A percentile compares a stretch with the other conserved stretches of the same genome.
Conservation (phyloP, 108 stramenopile species). For the Skeletonema tropicum region DNA sequence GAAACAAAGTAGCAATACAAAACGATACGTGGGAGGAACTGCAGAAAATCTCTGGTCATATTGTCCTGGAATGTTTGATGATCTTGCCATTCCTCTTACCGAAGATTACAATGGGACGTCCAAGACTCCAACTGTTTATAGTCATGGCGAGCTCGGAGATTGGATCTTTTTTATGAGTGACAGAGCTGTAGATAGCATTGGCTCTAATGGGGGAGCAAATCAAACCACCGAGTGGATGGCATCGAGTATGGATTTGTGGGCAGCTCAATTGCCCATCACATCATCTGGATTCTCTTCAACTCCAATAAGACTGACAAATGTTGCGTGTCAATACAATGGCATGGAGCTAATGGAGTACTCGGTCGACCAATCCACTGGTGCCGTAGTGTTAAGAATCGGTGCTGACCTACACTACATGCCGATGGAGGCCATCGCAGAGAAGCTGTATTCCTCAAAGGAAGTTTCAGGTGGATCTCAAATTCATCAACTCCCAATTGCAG, state of each 20-base stretch:
- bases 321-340: conserved; percentile 68
- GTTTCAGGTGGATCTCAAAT: conserved; percentile 3
- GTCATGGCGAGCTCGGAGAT: conserved; percentile 4
- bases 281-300: neutral
- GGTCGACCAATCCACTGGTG: conserved; percentile 50
- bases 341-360: conserved; percentile 60
- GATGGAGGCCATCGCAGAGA: conserved; percentile 19
- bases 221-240: conserved; percentile 35
- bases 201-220: too few relatives aligned
- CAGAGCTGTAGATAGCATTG: conserved; percentile 24
- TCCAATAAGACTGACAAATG: conserved; percentile 53
- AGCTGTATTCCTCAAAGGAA: neutral
- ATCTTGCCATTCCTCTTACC: conserved; percentile 39
- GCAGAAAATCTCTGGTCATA: conserved; percentile 71
- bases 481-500: conserved; percentile 54
- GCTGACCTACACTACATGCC: conserved; percentile 67
- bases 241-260: conserved; percentile 74
- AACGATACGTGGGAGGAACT: conserved; percentile 69
- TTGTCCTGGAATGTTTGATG: conserved; percentile 47
- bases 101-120: conserved; percentile 63
- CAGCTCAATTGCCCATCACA: conserved; percentile 40
- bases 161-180: conserved; percentile 72
- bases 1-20: conserved; percentile 59
- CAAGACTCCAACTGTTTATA: conserved; percentile 59
- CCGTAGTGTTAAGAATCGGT: conserved; percentile 63